Evolutionary conservation across 2,329 filamentous ascomycete genomes (phyloP).

Genomic region (Cladophialophora carrionii): DNA sequence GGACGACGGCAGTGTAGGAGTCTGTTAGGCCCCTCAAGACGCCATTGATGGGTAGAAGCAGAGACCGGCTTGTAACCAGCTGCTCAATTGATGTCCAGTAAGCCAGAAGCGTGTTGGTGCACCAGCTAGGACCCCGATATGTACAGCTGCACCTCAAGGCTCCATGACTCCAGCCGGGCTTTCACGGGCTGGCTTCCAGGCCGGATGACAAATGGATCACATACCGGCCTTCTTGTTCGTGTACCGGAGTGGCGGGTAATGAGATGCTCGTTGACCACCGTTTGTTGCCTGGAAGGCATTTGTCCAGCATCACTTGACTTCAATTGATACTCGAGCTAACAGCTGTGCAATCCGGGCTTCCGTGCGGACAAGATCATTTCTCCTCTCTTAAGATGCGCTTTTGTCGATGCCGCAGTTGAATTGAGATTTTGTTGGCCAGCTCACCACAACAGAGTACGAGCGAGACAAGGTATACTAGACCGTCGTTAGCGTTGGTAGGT

Average conservation of each 20-base stretch:
- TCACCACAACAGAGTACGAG: conserved; percentile 25
- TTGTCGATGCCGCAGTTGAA: conserved; percentile 9
- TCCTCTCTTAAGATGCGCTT: conserved; percentile 20
- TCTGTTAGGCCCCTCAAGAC: background rate
- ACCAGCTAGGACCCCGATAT: background rate
- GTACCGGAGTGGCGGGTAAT: background rate
- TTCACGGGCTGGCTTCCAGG: background rate
- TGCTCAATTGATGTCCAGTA: background rate
- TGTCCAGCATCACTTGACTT: conserved; percentile 17
- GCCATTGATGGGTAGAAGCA: background rate
- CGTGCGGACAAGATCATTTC: conserved; percentile 24
- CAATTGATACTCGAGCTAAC: conserved; percentile 22
- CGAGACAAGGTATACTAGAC: conserved; percentile 21
- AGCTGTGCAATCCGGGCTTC: conserved; percentile 27
- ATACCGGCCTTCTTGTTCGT: background rate
- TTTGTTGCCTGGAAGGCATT: background rate
- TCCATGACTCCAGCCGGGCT: conserved; percentile 3
- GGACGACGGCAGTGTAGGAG: background rate
- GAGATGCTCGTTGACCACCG: background rate
- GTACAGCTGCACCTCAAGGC: background rate
- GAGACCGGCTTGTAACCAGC: background rate
- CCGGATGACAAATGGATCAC: background rate
- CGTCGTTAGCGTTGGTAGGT: background rate
- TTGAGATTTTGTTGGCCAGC: background rate
- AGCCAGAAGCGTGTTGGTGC: background rate